Percentiles rank a stretch among this genome's conserved stretches.
These are phyloP conservation scores for Trypanosoma brucei DNA, from an alignment of 208 protist species.

Conservation along the genomic window DNA sequence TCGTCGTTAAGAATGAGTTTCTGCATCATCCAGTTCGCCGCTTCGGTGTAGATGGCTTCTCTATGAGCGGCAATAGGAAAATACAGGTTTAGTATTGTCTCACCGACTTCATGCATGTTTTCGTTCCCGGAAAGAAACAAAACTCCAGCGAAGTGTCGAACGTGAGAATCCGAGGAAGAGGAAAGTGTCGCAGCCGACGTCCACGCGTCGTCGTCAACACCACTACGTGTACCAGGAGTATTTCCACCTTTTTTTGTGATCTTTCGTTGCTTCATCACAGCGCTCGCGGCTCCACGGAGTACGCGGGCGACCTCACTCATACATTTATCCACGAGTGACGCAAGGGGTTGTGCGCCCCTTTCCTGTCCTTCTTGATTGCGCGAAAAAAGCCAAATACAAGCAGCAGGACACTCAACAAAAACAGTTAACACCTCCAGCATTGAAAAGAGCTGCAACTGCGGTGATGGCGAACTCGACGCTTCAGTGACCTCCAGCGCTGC, in stretches of 20 bases:
- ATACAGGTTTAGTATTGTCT: conserved; percentile 35
- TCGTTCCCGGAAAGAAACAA: conserved; percentile 23
- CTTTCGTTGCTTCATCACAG: too few species aligned
- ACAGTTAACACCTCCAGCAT: conserved; percentile 23
- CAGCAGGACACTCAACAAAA: conserved; percentile 14
- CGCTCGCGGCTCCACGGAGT: too few species aligned
- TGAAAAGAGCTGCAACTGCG: conserved; percentile 8
- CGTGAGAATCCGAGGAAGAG: conserved; percentile 13
- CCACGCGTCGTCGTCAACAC: too few species aligned
- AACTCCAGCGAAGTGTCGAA: conserved; percentile 25
- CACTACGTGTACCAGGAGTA: too few species aligned
- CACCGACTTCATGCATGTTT: conserved; percentile 25
- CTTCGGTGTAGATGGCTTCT: conserved; percentile 29
- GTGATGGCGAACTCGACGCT: not conserved
- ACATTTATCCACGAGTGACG: too few species aligned
- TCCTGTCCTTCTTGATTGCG: not conserved
- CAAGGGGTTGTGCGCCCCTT: not conserved
- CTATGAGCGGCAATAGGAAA: conserved; percentile 21
- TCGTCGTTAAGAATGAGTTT: conserved; percentile 38
- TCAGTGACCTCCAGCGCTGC: too few species aligned
- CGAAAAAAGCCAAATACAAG: conserved; percentile 26
- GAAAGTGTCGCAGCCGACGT: too few species aligned
- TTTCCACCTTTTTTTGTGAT: too few species aligned
- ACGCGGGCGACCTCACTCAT: too few species aligned
- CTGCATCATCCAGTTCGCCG: conserved; percentile 38